Conservation (phyloP, 495 filamentous ascomycete species). For the Neurospora pannonica region DNA sequence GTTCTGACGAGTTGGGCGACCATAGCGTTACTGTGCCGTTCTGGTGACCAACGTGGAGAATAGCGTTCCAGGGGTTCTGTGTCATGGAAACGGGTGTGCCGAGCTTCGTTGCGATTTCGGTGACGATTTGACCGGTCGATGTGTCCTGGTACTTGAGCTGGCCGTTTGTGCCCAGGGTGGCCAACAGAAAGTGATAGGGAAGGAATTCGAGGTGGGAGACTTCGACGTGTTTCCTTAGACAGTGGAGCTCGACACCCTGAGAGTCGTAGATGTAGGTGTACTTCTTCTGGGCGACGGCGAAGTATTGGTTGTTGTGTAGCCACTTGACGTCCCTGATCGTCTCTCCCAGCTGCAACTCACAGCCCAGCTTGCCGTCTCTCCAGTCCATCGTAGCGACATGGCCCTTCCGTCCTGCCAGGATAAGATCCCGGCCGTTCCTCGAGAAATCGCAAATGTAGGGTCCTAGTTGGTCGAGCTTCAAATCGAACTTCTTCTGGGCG, state of each 20-base stretch:
- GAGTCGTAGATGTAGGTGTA: slow-evolving; percentile 86
- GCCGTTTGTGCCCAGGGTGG: slow-evolving; percentile 74
- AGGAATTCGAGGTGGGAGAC: slow-evolving; percentile 93
- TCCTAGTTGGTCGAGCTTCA: slow-evolving; percentile 73
- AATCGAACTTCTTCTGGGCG: slow-evolving; percentile 84
- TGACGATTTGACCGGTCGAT: slow-evolving; percentile 77
- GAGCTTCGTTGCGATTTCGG: slow-evolving; percentile 70
- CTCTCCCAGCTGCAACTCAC: slow-evolving; percentile 82
- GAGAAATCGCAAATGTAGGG: slow-evolving; percentile 85
- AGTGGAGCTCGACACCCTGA: slow-evolving; percentile 83
- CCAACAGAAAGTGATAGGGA: slow-evolving; percentile 90
- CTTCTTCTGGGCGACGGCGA: slow-evolving; percentile 97
- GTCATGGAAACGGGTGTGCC: slow-evolving; percentile 76
- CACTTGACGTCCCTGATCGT: slow-evolving; percentile 83
- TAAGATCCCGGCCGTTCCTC: slow-evolving; percentile 72
- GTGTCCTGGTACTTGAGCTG: slow-evolving; percentile 92
- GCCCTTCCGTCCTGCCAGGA: slow-evolving; percentile 83
- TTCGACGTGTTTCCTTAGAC: slow-evolving; percentile 79
- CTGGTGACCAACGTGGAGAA: slow-evolving; percentile 84
- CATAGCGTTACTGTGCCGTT: slow-evolving; percentile 91
- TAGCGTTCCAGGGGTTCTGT: slow-evolving; percentile 86
- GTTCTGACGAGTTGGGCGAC: slow-evolving; percentile 84
- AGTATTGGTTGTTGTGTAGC: slow-evolving; percentile 92
- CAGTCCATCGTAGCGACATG: slow-evolving; percentile 97
- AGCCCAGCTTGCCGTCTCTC: slow-evolving; percentile 81